phyloP scores from a whole-genome alignment of 1,284 basidiomycete species.

The Peniophora sp. region DNA sequence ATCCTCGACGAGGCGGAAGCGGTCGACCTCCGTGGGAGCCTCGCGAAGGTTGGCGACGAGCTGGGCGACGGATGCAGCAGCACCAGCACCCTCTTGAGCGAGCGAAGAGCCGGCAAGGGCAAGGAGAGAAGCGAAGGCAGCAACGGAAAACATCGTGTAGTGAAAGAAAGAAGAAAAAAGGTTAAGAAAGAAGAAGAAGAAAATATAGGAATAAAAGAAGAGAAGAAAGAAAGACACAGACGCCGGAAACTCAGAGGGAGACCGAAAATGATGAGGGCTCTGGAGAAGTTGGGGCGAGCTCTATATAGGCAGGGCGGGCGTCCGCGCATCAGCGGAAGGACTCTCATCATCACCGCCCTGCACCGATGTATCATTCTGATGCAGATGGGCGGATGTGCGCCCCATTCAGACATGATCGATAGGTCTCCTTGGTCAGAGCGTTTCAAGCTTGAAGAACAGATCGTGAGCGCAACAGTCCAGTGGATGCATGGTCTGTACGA shows the following conservation, averaged over 20 bases:
- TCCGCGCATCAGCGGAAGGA: too few relatives aligned
- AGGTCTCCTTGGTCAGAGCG: too few relatives aligned
- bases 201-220: neutral
- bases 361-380: too few relatives aligned
- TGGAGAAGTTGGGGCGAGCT: too few relatives aligned
- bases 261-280: neutral
- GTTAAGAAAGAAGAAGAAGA: neutral
- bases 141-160: slow-evolving; percentile 6
- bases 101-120: slow-evolving; percentile 2
- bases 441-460: too few relatives aligned
- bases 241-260: slow-evolving; percentile 1
- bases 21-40: neutral
- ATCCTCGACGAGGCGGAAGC: neutral
- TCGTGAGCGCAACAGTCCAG: too few relatives aligned
- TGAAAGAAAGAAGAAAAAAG: slow-evolving; percentile 1
- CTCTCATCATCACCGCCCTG: too few relatives aligned
- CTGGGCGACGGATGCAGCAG: neutral
- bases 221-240: neutral
- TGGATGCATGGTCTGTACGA: too few relatives aligned
- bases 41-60: neutral
- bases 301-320: too few relatives aligned
- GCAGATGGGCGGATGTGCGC: too few relatives aligned
- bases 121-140: slow-evolving; percentile 10
- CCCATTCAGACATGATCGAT: too few relatives aligned
- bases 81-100: neutral